Evolutionary conservation across 192 early-diverging fungal species (phyloP).

Genomic region (Dimargaris cristalligena): DNA sequence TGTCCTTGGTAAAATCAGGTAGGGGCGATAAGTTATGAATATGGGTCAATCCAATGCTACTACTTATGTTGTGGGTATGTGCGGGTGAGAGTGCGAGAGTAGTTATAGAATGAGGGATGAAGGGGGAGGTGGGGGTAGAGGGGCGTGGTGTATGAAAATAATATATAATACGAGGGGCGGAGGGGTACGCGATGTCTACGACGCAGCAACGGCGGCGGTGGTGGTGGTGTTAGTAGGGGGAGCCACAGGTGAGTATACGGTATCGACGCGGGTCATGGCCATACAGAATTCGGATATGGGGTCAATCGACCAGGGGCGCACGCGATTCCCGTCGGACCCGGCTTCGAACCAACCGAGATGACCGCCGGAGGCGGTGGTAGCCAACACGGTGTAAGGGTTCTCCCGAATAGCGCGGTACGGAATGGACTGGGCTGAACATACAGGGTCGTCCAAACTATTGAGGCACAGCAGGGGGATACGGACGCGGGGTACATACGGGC

Average conservation of each 20-base stretch:
- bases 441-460: conserved; percentile 81
- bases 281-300: conserved; percentile 50
- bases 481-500: conserved; percentile 40
- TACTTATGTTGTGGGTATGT: too few species aligned
- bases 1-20: too few species aligned
- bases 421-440: conserved; percentile 43
- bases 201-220: background rate
- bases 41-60: too few species aligned
- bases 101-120: too few species aligned
- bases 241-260: background rate
- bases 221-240: background rate
- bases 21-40: too few species aligned
- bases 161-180: too few species aligned
- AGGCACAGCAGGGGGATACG: conserved; percentile 71
- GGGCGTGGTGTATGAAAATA: too few species aligned
- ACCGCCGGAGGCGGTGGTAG: conserved; percentile 65
- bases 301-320: conserved; percentile 40
- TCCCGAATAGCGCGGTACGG: conserved; percentile 50
- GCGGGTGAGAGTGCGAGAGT: too few species aligned
- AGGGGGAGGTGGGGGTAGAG: too few species aligned
- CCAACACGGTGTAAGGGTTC: conserved; percentile 71
- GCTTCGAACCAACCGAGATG: conserved; percentile 82
- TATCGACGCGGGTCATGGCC: conserved; percentile 22
- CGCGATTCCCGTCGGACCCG: conserved; percentile 14
- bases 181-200: background rate